Percentiles rank a stretch among this genome's conserved stretches.
These are phyloP conservation scores for Alternaria longipes DNA, from an alignment of 2,329 filamentous ascomycete genomes.

Conservation along the genomic window DNA sequence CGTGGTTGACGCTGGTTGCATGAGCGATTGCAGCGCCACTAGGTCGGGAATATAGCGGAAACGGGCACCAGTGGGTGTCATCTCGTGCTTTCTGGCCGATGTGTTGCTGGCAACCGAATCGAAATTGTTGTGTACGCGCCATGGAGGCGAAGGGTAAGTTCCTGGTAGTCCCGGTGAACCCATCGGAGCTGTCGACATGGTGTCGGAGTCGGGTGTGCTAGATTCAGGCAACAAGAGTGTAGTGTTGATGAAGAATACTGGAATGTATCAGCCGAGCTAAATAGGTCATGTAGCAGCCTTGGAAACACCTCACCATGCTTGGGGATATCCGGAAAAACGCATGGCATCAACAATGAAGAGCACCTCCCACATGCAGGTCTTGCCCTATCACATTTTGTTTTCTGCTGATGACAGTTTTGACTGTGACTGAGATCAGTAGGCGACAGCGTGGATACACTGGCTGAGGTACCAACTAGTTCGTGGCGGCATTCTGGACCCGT, in stretches of 20 bases:
- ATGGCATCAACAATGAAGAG: no score
- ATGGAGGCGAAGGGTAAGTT: conserved; percentile 35
- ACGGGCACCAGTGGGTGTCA: conserved; percentile 57
- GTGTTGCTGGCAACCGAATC: conserved; percentile 43
- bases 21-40: conserved; percentile 38
- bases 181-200: conserved; percentile 41
- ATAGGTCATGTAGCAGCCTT: background rate
- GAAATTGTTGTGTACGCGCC: conserved; percentile 38
- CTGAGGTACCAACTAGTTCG: no score
- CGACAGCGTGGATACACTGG: no score
- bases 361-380: no score
- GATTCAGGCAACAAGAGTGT: conserved; percentile 68
- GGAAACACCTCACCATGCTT: conserved; percentile 59
- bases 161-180: conserved; percentile 46
- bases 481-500: no score
- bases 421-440: no score
- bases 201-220: conserved; percentile 47
- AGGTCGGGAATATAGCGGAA: conserved; percentile 42
- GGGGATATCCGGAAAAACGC: conserved; percentile 68
- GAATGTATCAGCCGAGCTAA: conserved; percentile 16
- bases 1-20: conserved; percentile 45
- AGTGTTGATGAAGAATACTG: conserved; percentile 70
- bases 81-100: conserved; percentile 59
- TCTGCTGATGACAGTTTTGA: no score
- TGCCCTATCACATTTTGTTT: no score